phyloP scores from a whole-genome alignment of 2,329 filamentous ascomycete species.

The Fusarium algeriense region DNA sequence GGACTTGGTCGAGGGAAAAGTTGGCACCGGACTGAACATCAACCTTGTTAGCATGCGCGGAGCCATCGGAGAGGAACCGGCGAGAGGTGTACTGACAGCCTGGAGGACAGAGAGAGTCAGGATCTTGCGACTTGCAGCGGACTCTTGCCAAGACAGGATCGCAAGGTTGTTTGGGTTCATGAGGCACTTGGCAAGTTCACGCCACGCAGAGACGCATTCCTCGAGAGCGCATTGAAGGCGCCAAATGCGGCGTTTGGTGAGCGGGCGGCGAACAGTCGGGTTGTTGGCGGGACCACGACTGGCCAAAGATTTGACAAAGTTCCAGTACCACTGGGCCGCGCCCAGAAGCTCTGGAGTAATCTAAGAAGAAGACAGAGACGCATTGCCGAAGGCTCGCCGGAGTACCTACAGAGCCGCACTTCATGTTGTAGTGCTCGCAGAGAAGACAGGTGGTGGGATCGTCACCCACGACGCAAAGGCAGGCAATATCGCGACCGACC shows the following conservation, averaged over 20 bases:
- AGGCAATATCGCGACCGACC: fast-evolving
- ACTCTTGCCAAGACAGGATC: background rate
- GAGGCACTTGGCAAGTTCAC: too few species aligned
- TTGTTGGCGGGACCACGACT: too few species aligned
- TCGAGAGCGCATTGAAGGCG: too few species aligned
- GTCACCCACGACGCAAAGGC: background rate
- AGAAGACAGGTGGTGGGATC: background rate
- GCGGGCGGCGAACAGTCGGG: too few species aligned
- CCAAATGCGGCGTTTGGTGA: too few species aligned
- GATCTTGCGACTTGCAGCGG: background rate
- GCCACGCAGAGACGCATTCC: too few species aligned
- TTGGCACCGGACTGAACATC: background rate
- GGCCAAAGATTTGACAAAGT: background rate
- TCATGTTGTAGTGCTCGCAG: fast-evolving
- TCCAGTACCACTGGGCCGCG: background rate
- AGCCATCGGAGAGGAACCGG: background rate
- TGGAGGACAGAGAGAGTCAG: background rate
- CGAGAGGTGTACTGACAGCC: background rate
- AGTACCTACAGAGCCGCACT: background rate
- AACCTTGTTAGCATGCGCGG: background rate
- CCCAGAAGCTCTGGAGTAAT: background rate
- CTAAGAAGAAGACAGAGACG: background rate
- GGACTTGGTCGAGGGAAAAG: fast-evolving
- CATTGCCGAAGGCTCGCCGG: too few species aligned
- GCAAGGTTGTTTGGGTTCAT: too few species aligned